These are phyloP conservation scores for Striga asiatica DNA, from an alignment of 257 asterid species.

Conservation along the genomic window DNA sequence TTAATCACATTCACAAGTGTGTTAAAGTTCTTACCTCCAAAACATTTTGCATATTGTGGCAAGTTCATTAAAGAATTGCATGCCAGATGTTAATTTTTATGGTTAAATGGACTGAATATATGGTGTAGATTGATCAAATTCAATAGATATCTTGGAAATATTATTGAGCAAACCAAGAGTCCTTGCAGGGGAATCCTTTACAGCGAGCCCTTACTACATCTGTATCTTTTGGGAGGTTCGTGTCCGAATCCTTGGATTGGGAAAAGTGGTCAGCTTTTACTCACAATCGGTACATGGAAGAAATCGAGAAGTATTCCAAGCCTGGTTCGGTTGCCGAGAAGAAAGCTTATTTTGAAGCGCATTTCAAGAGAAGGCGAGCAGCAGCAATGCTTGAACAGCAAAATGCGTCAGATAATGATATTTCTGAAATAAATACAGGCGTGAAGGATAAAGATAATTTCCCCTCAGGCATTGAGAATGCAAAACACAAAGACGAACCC, in stretches of 20 bases:
- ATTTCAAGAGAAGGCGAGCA: conserved; percentile 61
- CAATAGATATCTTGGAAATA: conserved; percentile 2
- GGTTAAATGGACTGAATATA: background rate
- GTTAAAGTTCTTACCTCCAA: background rate
- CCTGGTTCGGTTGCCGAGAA: conserved; percentile 96
- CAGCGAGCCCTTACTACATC: conserved; percentile 69
- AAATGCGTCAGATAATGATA: conserved; percentile 19
- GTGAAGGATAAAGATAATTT: conserved; percentile 11
- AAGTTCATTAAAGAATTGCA: background rate
- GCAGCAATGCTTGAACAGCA: conserved; percentile 52
- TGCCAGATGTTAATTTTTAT: background rate
- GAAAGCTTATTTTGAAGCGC: conserved; percentile 93
- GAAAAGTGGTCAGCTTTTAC: conserved; percentile 80
- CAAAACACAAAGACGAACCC: conserved; percentile 15
- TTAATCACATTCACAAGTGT: no score
- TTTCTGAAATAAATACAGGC: conserved; percentile 8
- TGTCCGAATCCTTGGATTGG: conserved; percentile 79
- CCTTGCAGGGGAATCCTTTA: conserved; percentile 51
- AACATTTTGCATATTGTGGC: background rate
- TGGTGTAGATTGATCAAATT: background rate
- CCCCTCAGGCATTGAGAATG: conserved; percentile 16
- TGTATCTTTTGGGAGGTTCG: conserved; percentile 76
- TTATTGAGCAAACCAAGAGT: background rate
- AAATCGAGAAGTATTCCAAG: conserved; percentile 58
- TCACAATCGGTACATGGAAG: conserved; percentile 74